phyloP scores from a whole-genome alignment of 805 yeast genomes.

The Saturnispora kantuleensis region DNA sequence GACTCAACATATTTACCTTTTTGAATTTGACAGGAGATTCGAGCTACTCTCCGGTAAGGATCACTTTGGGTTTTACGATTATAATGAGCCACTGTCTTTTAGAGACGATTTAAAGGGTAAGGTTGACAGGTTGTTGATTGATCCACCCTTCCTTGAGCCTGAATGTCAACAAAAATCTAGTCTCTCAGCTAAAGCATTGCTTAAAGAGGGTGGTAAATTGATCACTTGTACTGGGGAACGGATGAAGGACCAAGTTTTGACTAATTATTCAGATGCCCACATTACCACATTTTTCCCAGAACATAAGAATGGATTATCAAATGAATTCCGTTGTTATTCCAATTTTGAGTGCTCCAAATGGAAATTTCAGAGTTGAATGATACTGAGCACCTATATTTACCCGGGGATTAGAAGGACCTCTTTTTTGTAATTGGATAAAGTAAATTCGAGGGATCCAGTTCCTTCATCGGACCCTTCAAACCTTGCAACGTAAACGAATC shows the following conservation, averaged over 20 bases:
- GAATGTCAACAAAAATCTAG: conserved; percentile 74
- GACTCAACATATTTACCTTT: conserved; percentile 57
- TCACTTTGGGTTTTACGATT: conserved; percentile 67
- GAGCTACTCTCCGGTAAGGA: conserved; percentile 57
- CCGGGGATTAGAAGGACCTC: no score
- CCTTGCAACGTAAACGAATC: no score
- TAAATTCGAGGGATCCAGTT: no score
- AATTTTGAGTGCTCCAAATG: conserved; percentile 60
- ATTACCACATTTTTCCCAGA: conserved; percentile 67
- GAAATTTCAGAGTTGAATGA: conserved; percentile 31
- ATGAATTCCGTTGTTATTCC: conserved; percentile 83
- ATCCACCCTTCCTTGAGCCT: conserved; percentile 79
- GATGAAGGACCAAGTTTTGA: conserved; percentile 54
- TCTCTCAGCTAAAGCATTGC: conserved; percentile 49
- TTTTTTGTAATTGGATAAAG: no score
- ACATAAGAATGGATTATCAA: conserved; percentile 77
- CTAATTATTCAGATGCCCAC: conserved; percentile 52
- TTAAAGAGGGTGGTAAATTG: conserved; percentile 38
- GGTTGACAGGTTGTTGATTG: conserved; percentile 66
- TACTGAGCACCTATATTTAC: no score
- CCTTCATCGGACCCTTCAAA: no score
- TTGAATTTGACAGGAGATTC: conserved; percentile 76
- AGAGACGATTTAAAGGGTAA: conserved; percentile 47
- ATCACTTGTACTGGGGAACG: conserved; percentile 87
- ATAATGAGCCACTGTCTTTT: conserved; percentile 53